Evolutionary conservation across 345 rosid genomes (phyloP), one percentile per base, ranked within the genome.

Genomic region (Nephelium lappaceum): DNA sequence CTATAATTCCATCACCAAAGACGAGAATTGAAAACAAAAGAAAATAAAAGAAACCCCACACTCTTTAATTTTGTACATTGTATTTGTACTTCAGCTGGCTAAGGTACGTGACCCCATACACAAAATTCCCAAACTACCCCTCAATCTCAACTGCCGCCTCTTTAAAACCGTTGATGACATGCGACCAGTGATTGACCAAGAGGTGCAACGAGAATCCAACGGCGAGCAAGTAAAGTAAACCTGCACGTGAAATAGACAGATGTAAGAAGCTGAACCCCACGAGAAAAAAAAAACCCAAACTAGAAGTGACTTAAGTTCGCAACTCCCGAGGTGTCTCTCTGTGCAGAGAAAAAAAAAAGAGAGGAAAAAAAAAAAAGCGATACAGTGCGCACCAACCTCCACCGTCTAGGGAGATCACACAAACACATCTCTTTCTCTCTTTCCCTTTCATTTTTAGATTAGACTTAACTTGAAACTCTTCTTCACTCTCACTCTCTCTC

Each of bases 321-420:
- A 73, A 80, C 88, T 84, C 82, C 82, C 88, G 83, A 89, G 85
- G 87, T 21, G 53, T 71, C 72, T 66, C 24, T 83, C 75, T 67
- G 76, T 58, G 57, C n/a, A 27, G 39, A 62, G 39, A 64, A 55
- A 57, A 31, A 16, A 23, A 4, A n/a, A 62, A n/a, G 2, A 36
- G 4, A 2, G 10, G 43, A 41, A 21, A 21, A 16, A n/a, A 25
- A 36, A 9, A 47, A 41, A 11, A 16, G 9, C 76, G 65, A 72
- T 82, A 79, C 80, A 65, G 88, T 81, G 85, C 86, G 76, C 77
- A 84, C 81, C 79, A 68, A 64, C 79, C 88, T 84, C 89, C 91
- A 83, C 79, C 78, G 85, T 87, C 82, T 41, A 79, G 82, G 88
- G 90, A 86, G 85, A 82, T 83, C 88, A 75, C 79, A 0, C 76